A percentile compares a stretch with the other conserved stretches of the same genome.
Conservation (phyloP, 495 filamentous ascomycete species). For the Oleoguttula mirabilis region DNA sequence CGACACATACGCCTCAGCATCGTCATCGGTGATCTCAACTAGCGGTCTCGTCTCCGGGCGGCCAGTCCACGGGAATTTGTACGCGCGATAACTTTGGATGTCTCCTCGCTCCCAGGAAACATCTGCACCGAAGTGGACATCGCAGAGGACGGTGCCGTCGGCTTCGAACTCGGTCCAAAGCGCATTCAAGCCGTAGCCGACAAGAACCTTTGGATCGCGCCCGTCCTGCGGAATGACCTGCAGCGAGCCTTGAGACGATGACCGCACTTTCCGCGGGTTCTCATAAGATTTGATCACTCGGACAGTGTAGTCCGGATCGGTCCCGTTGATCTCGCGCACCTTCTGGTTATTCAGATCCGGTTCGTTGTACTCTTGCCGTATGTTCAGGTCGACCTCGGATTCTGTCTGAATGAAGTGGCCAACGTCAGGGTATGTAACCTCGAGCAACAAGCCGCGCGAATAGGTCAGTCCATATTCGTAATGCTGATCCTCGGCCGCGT, state of each 20-base stretch:
- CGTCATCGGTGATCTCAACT: slow-evolving; percentile 6
- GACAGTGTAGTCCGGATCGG: slow-evolving; percentile 11
- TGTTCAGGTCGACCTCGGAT: not conserved
- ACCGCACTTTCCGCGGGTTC: slow-evolving; percentile 15
- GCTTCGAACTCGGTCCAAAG: slow-evolving; percentile 18
- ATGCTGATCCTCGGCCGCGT: slow-evolving; percentile 14
- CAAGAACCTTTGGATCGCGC: slow-evolving; percentile 18
- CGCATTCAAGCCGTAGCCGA: slow-evolving; percentile 23
- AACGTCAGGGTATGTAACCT: not conserved
- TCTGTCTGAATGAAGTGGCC: not conserved
- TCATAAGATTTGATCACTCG: slow-evolving; percentile 14
- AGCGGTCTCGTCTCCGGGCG: slow-evolving; percentile 5
- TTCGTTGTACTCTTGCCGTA: not conserved
- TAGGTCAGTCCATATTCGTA: slow-evolving; percentile 1
- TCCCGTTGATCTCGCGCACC: slow-evolving; percentile 12
- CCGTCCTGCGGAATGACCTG: slow-evolving; percentile 18
- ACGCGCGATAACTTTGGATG: slow-evolving; percentile 20
- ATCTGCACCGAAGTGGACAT: slow-evolving; percentile 22
- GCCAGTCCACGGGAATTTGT: slow-evolving; percentile 20
- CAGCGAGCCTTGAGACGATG: slow-evolving; percentile 24
- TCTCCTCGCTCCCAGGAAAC: slow-evolving; percentile 16
- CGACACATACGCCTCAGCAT: slow-evolving; percentile 15
- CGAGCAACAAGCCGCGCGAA: slow-evolving; percentile 10
- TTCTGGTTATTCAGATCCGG: not conserved
- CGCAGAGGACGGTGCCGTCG: slow-evolving; percentile 23